A percentile compares a stretch with the other conserved stretches of the same genome.
phyloP scores from a whole-genome alignment of 768 basidiomycete genomes.

The Russula earlei region DNA sequence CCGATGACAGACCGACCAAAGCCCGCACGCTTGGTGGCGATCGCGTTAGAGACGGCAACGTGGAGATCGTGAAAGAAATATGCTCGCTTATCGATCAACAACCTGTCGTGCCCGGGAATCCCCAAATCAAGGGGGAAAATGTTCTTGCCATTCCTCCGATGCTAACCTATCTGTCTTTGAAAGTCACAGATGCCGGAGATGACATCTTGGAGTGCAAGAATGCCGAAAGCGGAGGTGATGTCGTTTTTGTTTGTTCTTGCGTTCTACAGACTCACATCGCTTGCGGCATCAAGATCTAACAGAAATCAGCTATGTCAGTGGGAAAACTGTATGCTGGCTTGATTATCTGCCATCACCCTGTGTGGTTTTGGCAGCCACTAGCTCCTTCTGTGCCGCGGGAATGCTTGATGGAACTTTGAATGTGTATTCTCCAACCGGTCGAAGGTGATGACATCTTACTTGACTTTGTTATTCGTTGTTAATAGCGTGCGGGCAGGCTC shows the following conservation, averaged over 20 bases:
- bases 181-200: constrained; percentile 50
- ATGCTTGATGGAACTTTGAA: constrained; percentile 72
- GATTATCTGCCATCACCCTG: constrained; percentile 77
- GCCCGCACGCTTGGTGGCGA: constrained; percentile 64
- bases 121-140: background rate
- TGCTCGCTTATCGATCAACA: constrained; percentile 4
- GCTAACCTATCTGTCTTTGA: constrained; percentile 47
- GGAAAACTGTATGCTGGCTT: constrained; percentile 75
- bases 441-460: constrained; percentile 45
- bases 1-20: constrained; percentile 30
- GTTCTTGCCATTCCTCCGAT: constrained; percentile 27
- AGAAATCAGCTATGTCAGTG: constrained; percentile 56
- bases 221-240: constrained; percentile 52
- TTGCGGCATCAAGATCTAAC: constrained; percentile 37
- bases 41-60: constrained; percentile 38
- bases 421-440: constrained; percentile 76
- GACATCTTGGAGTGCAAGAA: constrained; percentile 76
- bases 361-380: constrained; percentile 56
- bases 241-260: background rate
- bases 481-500: constrained; percentile 37
- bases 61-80: constrained; percentile 44
- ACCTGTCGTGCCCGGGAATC: background rate
- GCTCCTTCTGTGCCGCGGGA: constrained; percentile 63
- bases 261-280: background rate
- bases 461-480: background rate